Evolutionary conservation across 2,329 filamentous ascomycete species (phyloP).

Genomic region (Colletotrichum costaricense): DNA sequence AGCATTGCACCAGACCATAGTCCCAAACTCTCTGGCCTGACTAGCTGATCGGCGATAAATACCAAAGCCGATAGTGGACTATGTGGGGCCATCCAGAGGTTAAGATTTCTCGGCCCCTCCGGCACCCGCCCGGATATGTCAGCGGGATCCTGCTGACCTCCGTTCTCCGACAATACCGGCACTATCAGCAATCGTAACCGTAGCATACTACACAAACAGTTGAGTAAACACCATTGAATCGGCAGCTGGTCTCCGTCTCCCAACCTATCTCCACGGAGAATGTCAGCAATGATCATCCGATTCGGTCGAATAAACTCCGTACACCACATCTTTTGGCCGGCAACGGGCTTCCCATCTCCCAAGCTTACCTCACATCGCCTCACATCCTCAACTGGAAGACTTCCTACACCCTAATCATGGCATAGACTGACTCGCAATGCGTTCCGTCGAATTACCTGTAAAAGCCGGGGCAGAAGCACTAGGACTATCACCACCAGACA

Average conservation of each 20-base stretch:
- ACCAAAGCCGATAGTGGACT: not conserved
- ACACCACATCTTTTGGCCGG: not conserved
- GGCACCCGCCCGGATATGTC: conserved; percentile 1
- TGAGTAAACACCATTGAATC: not conserved
- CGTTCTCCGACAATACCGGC: not conserved
- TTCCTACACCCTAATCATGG: not conserved
- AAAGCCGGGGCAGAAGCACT: not conserved
- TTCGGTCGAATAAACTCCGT: not conserved
- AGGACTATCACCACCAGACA: no score
- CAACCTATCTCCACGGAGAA: not conserved
- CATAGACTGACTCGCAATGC: not conserved
- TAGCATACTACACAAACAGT: not conserved
- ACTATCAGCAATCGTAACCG: not conserved
- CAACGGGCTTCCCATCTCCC: not conserved
- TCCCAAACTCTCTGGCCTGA: not conserved
- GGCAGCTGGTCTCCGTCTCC: not conserved
- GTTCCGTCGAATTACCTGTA: not conserved
- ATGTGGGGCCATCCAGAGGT: not conserved
- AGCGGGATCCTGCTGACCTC: not conserved
- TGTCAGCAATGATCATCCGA: not conserved
- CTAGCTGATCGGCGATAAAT: not conserved
- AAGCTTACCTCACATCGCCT: not conserved
- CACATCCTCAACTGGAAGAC: not conserved
- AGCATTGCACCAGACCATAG: not conserved
- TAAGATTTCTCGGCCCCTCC: not conserved